Evolutionary conservation across 2,329 filamentous ascomycete genomes (phyloP).

Genomic region (Beauveria australis): DNA sequence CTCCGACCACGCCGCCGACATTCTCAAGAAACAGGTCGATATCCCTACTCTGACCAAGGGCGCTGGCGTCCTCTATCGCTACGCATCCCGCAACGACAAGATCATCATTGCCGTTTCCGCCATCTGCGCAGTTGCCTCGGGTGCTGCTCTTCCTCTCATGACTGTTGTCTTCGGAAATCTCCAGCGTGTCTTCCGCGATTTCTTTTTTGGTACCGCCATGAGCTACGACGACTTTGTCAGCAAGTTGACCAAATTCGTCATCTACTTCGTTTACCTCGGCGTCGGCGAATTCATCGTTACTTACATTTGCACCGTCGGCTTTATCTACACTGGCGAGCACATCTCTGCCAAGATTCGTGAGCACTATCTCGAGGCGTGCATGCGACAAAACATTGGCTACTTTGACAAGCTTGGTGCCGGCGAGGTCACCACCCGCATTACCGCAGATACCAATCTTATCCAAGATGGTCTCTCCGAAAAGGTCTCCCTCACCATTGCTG

Average conservation of each 20-base stretch:
- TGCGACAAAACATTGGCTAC: slow-evolving; percentile 84
- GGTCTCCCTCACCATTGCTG: slow-evolving; percentile 67
- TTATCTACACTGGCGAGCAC: slow-evolving; percentile 80
- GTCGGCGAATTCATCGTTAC: slow-evolving; percentile 71
- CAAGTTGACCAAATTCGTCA: slow-evolving; percentile 53
- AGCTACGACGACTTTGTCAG: slow-evolving; percentile 48
- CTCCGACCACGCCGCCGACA: slow-evolving; percentile 54
- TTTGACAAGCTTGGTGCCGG: slow-evolving; percentile 90
- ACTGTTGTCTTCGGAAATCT: slow-evolving; percentile 74
- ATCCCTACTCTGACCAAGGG: slow-evolving; percentile 56
- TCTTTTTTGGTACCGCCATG: slow-evolving; percentile 39
- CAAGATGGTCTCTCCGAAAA: slow-evolving; percentile 94
- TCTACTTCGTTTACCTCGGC: slow-evolving; percentile 81
- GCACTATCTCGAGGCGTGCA: slow-evolving; percentile 74
- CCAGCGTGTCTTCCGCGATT: slow-evolving; percentile 61
- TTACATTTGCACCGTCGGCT: slow-evolving; percentile 77
- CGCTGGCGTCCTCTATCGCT: slow-evolving; percentile 60
- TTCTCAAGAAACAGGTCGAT: slow-evolving; percentile 61
- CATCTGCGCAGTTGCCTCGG: slow-evolving; percentile 60
- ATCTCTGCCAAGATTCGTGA: slow-evolving; percentile 71
- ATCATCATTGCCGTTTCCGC: slow-evolving; percentile 53
- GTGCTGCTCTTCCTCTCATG: slow-evolving; percentile 71
- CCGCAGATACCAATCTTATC: slow-evolving; percentile 84
- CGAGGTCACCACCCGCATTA: slow-evolving; percentile 91
- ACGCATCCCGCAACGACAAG: slow-evolving; percentile 57